These are phyloP conservation scores for Alternaria infectoria DNA, from an alignment of 2,329 filamentous ascomycete species.

Conservation along the genomic window DNA sequence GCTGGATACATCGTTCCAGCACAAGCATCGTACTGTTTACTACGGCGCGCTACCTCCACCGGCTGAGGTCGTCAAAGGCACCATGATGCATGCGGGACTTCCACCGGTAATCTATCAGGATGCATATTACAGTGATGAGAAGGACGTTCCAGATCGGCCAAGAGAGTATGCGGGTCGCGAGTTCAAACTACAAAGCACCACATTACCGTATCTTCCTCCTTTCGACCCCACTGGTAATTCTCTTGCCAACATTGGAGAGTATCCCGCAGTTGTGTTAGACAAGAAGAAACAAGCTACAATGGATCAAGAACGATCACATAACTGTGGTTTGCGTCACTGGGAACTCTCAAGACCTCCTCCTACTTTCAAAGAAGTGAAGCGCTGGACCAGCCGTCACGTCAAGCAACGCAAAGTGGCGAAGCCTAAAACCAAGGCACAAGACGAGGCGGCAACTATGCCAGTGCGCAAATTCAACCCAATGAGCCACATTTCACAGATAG, in stretches of 20 bases:
- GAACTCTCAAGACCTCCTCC: slow-evolving; percentile 77
- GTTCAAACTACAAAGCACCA: slow-evolving; percentile 77
- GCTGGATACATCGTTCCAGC: slow-evolving; percentile 25
- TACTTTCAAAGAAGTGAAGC: slow-evolving; percentile 68
- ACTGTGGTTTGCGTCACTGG: slow-evolving; percentile 74
- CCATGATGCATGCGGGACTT: slow-evolving; percentile 63
- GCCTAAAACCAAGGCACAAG: slow-evolving; percentile 5
- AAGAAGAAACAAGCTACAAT: slow-evolving; percentile 58
- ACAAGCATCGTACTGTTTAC: slow-evolving; percentile 35
- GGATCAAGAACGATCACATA: slow-evolving; percentile 60
- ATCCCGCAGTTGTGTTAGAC: slow-evolving; percentile 56
- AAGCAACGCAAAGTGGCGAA: slow-evolving; percentile 18
- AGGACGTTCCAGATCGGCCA: slow-evolving; percentile 76
- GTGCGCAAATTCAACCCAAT: slow-evolving; percentile 24
- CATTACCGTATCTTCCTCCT: slow-evolving; percentile 77
- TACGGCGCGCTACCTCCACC: slow-evolving; percentile 52
- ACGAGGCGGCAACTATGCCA: slow-evolving; percentile 10
- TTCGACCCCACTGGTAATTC: slow-evolving; percentile 72
- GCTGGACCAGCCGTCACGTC: slow-evolving; percentile 65
- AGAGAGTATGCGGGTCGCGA: slow-evolving; percentile 89
- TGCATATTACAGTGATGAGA: slow-evolving; percentile 82
- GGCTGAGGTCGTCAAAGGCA: slow-evolving; percentile 57
- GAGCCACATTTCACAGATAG: slow-evolving; percentile 77
- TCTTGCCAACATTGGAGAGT: slow-evolving; percentile 62
- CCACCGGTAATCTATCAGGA: slow-evolving; percentile 81